Conservation (phyloP, 768 basidiomycete genomes). For the Nevesoporus exiguus region DNA sequence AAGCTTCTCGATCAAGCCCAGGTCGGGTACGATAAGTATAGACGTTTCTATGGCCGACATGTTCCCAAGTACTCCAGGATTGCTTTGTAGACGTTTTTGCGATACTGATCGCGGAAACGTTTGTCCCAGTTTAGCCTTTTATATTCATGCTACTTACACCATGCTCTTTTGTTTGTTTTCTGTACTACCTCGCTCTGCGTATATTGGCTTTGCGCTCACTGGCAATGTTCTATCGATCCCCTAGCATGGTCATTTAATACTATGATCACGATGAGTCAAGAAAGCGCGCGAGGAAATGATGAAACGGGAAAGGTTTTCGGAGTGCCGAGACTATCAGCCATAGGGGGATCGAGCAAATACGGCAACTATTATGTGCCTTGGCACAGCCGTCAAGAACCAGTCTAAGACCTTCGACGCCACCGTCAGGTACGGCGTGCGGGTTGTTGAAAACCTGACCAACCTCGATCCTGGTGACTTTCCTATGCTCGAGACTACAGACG, state of each 20-base stretch:
- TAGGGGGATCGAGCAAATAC: background rate
- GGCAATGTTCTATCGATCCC: too few species aligned
- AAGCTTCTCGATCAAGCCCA: conserved; percentile 6
- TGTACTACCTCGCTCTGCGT: too few species aligned
- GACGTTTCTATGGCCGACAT: background rate
- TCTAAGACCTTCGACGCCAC: background rate
- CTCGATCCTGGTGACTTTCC: background rate
- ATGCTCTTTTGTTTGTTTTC: too few species aligned
- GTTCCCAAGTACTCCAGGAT: background rate
- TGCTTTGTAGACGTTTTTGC: background rate
- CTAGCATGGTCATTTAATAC: too few species aligned
- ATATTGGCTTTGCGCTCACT: too few species aligned
- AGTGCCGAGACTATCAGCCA: too few species aligned
- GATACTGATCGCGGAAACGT: too few species aligned
- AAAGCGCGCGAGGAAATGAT: too few species aligned
- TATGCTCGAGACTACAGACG: background rate
- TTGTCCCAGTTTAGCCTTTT: too few species aligned
- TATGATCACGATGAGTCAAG: too few species aligned
- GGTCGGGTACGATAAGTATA: background rate
- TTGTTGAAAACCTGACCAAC: conserved; percentile 9
- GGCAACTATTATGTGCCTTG: background rate
- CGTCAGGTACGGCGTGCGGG: background rate
- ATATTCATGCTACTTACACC: too few species aligned
- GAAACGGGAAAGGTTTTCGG: too few species aligned
- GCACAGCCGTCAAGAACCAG: conserved; percentile 18